phyloP scores from a whole-genome alignment of 1,284 basidiomycete genomes.

The Inonotus hispidus region DNA sequence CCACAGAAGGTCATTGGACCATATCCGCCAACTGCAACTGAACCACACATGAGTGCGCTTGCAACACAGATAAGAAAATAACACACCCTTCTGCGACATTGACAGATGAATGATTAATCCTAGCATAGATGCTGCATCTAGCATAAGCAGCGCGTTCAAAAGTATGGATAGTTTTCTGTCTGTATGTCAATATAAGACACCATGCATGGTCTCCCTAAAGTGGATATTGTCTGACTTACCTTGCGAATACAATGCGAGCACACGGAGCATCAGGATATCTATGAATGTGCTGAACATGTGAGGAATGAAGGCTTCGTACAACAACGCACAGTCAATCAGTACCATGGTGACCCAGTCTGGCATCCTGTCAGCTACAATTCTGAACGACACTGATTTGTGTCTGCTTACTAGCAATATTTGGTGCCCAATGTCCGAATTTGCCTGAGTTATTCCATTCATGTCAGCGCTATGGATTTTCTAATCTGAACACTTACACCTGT shows the following conservation, averaged over 20 bases:
- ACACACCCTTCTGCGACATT: not conserved
- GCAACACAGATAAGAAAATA: not conserved
- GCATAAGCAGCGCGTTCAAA: not conserved
- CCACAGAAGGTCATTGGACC: not conserved
- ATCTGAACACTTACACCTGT: not conserved
- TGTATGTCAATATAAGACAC: not conserved
- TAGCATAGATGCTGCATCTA: not conserved
- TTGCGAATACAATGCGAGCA: constrained; percentile 6
- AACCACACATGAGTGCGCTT: not conserved
- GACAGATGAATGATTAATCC: not conserved
- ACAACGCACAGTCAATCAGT: not conserved
- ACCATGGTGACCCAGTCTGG: not conserved
- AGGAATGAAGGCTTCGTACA: too few species aligned
- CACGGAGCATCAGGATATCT: constrained; percentile 10
- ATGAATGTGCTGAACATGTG: not conserved
- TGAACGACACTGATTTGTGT: too few species aligned
- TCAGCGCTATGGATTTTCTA: not conserved
- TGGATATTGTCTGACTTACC: not conserved
- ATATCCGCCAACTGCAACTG: not conserved
- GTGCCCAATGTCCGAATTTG: not conserved
- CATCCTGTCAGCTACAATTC: not conserved
- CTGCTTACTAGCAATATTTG: not conserved
- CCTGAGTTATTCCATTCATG: not conserved
- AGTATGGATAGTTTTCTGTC: not conserved
- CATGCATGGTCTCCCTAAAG: too few species aligned